Percentiles rank a stretch among this genome's conserved stretches.
These are phyloP conservation scores for Panicum miliaceum DNA, from an alignment of 176 grass and related monocot species.

Conservation along the genomic window DNA sequence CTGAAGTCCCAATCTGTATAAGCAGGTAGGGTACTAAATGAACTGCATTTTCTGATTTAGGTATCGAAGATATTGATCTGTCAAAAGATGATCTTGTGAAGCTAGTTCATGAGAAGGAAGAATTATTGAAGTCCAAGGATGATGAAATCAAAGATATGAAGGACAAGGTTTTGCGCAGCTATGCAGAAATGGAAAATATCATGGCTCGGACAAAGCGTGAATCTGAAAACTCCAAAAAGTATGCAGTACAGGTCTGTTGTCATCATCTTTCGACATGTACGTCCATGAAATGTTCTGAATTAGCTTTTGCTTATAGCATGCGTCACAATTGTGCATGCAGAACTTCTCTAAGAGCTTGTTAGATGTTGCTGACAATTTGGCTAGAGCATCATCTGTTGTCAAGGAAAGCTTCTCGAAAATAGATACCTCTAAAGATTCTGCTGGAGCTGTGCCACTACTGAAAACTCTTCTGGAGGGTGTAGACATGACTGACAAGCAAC, in stretches of 20 bases:
- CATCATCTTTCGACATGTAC: constrained; percentile 3
- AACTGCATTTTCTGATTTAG: constrained; percentile 57
- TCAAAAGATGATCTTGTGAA: constrained; percentile 70
- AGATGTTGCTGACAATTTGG: constrained; percentile 77
- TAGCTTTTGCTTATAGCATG: constrained; percentile 11
- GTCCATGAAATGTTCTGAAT: not conserved
- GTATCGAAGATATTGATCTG: constrained; percentile 45
- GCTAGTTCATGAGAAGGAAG: constrained; percentile 73
- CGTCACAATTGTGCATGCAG: constrained; percentile 34
- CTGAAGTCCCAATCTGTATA: constrained; percentile 1
- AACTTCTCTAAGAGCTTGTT: constrained; percentile 71
- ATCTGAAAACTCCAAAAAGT: constrained; percentile 78
- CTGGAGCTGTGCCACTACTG: constrained; percentile 63
- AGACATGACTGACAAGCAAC: constrained; percentile 86
- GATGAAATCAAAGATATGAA: constrained; percentile 74
- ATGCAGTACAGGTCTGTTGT: constrained; percentile 62
- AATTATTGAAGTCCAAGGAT: constrained; percentile 66
- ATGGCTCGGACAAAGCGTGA: constrained; percentile 67
- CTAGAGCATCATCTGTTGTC: constrained; percentile 65
- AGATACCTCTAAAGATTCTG: constrained; percentile 63
- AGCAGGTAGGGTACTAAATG: constrained; percentile 38
- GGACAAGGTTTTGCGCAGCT: constrained; percentile 72
- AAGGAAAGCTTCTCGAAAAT: constrained; percentile 77
- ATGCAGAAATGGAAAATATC: constrained; percentile 84
- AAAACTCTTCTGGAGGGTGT: constrained; percentile 75